A percentile compares a stretch with the other conserved stretches of the same genome.
Conservation (phyloP, 257 asterid species). For the Solanum virginianum region DNA sequence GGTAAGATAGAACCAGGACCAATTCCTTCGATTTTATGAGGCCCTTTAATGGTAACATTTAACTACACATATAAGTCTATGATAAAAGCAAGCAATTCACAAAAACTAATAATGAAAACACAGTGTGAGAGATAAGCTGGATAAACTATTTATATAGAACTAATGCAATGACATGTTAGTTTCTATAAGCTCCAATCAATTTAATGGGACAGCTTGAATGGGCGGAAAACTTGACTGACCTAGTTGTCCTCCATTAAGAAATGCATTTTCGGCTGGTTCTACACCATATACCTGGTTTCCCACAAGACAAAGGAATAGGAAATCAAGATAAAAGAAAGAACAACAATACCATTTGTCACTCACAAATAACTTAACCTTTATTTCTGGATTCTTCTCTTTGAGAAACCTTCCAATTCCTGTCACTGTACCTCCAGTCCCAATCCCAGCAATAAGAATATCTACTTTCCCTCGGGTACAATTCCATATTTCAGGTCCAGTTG, state of each 20-base stretch:
- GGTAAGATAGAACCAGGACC: conserved; percentile 28
- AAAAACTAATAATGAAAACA: not conserved
- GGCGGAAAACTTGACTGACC: conserved; percentile 5
- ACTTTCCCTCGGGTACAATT: conserved; percentile 21
- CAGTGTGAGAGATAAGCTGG: not conserved
- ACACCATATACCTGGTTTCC: conserved; percentile 22
- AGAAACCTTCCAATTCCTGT: conserved; percentile 37
- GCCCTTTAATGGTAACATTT: conserved; percentile 7
- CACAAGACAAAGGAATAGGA: not conserved
- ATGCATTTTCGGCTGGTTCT: conserved; percentile 34
- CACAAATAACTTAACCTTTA: conserved; percentile 10
- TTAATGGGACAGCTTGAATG: not conserved
- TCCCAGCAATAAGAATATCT: conserved; percentile 26
- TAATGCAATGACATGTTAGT: not conserved
- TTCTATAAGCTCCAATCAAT: not conserved
- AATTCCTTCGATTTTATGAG: conserved; percentile 32
- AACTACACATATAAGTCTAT: not conserved
- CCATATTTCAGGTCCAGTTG: conserved; percentile 46
- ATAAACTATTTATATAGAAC: not conserved
- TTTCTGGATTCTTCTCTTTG: conserved; percentile 27
- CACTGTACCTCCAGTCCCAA: conserved; percentile 40
- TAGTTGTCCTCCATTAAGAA: conserved; percentile 23
- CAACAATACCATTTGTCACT: not conserved
- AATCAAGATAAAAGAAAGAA: not conserved
- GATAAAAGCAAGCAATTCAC: not conserved